Percentiles rank a stretch among this genome's conserved stretches.
phyloP scores from a whole-genome alignment of 192 early-diverging fungal species.

The Allomyces macrogynus region DNA sequence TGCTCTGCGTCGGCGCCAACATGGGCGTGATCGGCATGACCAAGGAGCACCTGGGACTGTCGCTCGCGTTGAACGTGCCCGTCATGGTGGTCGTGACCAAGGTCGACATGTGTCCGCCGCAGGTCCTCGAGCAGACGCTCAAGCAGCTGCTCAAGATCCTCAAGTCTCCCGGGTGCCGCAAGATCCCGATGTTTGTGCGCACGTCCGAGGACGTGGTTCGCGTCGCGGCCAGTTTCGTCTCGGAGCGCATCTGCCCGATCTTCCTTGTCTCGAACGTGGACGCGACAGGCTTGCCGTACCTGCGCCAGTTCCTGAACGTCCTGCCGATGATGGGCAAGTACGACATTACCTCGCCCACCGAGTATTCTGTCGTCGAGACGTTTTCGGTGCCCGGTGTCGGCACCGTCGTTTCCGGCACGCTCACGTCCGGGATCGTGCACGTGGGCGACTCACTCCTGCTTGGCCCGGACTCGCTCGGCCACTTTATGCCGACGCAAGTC shows the following conservation, averaged over 20 bases:
- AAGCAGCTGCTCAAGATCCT: constrained; percentile 64
- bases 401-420: constrained; percentile 72
- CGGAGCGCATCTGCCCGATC: constrained; percentile 78
- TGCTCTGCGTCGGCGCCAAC: constrained; percentile 72
- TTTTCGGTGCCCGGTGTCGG: constrained; percentile 80
- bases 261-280: constrained; percentile 85
- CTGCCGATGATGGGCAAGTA: constrained; percentile 44
- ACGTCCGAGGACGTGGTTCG: constrained; percentile 52
- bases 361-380: constrained; percentile 74
- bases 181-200: constrained; percentile 72
- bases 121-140: constrained; percentile 62
- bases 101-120: constrained; percentile 77
- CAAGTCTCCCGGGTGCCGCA: constrained; percentile 73
- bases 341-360: constrained; percentile 33
- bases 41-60: constrained; percentile 78
- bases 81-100: constrained; percentile 87
- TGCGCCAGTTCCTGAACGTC: constrained; percentile 70
- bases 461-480: constrained; percentile 68
- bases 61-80: constrained; percentile 65
- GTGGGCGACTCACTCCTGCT: constrained; percentile 62
- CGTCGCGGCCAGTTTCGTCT: constrained; percentile 61
- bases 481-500: constrained; percentile 51
- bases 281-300: constrained; percentile 49
- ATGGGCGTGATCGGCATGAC: constrained; percentile 85
- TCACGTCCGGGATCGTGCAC: constrained; percentile 48